A percentile compares a stretch with the other conserved stretches of the same genome.
phyloP scores from a whole-genome alignment of 2,329 filamentous ascomycete genomes.

The Verticillium zaregamsianum region DNA sequence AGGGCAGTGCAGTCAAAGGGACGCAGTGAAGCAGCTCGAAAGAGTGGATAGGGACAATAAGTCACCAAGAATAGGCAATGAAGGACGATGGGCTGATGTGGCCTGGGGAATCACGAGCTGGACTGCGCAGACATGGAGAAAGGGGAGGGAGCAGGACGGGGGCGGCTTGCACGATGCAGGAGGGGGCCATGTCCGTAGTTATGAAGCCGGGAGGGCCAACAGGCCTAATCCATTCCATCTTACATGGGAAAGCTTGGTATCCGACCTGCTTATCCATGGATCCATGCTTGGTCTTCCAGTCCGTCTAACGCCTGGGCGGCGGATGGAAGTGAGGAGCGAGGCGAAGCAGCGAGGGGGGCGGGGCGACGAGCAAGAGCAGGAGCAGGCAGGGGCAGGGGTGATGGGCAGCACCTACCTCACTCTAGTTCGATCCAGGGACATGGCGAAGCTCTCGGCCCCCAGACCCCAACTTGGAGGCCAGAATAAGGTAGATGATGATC shows the following conservation, averaged over 20 bases:
- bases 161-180: background rate
- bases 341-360: background rate
- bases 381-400: background rate
- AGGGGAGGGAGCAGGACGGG: background rate
- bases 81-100: constrained; percentile 5
- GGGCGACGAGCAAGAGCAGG: background rate
- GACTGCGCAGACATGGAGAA: background rate
- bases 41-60: constrained; percentile 12
- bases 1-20: background rate
- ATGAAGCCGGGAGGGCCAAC: background rate
- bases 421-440: background rate
- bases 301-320: background rate
- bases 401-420: background rate
- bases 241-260: background rate
- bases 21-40: constrained; percentile 4
- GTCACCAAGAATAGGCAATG: constrained; percentile 7
- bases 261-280: background rate
- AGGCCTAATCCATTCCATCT: background rate
- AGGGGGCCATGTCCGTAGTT: background rate
- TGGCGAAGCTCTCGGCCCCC: background rate
- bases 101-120: background rate
- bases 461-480: background rate
- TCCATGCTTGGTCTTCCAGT: background rate
- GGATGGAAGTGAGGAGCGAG: background rate
- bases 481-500: background rate